Evolutionary conservation across 2,329 filamentous ascomycete genomes (phyloP).

Genomic region (Beauveria asiatica): DNA sequence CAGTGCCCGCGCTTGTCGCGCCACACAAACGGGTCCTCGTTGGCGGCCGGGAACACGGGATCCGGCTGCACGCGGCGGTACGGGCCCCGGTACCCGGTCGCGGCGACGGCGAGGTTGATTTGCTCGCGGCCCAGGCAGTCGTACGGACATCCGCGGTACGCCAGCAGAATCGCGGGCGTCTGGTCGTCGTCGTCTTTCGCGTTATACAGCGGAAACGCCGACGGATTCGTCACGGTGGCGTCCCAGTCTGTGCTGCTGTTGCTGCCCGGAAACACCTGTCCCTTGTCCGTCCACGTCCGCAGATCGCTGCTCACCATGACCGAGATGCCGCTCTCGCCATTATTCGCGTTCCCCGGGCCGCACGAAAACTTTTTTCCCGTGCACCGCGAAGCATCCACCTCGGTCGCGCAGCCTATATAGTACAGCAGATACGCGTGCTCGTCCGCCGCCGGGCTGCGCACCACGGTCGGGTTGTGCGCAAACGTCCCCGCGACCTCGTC

Average conservation of each 20-base stretch:
- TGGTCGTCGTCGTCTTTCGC: not conserved
- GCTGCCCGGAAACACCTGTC: slow-evolving; percentile 15
- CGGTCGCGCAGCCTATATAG: slow-evolving; percentile 29
- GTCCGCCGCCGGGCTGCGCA: slow-evolving; percentile 37
- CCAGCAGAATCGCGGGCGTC: slow-evolving; percentile 14
- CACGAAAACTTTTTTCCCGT: slow-evolving; percentile 13
- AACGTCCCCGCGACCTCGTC: slow-evolving; percentile 33
- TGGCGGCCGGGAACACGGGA: slow-evolving; percentile 14
- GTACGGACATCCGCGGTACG: slow-evolving; percentile 16
- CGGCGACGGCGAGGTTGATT: slow-evolving; percentile 16
- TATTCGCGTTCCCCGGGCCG: slow-evolving; percentile 16
- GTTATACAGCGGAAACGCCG: slow-evolving; percentile 28
- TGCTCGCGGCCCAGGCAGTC: slow-evolving; percentile 14
- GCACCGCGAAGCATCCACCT: slow-evolving; percentile 10
- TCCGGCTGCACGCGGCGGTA: slow-evolving; percentile 14
- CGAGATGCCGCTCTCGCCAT: slow-evolving; percentile 21
- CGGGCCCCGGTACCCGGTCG: slow-evolving; percentile 11
- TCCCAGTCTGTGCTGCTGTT: slow-evolving; percentile 14
- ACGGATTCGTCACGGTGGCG: slow-evolving; percentile 32
- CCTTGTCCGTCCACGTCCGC: slow-evolving; percentile 12
- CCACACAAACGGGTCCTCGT: slow-evolving; percentile 27
- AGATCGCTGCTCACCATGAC: slow-evolving; percentile 17
- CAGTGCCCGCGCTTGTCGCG: slow-evolving; percentile 24
- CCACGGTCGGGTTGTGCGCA: slow-evolving; percentile 36
- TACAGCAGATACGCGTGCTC: slow-evolving; percentile 33